These are phyloP conservation scores for Geotrichum carabidarum DNA, from an alignment of 1,139 yeast genomes.

Conservation along the genomic window DNA sequence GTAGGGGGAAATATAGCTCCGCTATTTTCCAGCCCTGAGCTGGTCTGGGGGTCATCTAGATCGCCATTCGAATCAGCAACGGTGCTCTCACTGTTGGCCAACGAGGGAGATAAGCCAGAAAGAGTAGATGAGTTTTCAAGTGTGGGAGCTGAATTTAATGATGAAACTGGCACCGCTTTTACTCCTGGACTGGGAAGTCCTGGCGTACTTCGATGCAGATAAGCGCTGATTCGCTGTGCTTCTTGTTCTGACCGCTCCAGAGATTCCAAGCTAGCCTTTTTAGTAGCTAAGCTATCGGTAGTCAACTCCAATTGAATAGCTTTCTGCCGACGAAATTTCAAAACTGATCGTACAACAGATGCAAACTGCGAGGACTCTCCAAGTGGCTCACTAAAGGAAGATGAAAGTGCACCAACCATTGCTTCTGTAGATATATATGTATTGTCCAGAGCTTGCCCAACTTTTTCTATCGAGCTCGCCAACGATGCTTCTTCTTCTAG, in stretches of 20 bases:
- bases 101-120: neutral
- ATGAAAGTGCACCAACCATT: constrained; percentile 62
- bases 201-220: constrained; percentile 27
- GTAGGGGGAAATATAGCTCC: constrained; percentile 28
- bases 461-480: constrained; percentile 56
- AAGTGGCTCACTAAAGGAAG: constrained; percentile 75
- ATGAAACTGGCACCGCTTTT: neutral
- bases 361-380: constrained; percentile 79
- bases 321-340: constrained; percentile 66
- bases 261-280: constrained; percentile 35
- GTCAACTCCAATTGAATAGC: constrained; percentile 60
- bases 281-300: constrained; percentile 48
- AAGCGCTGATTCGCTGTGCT: constrained; percentile 40
- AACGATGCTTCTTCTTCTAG: constrained; percentile 51
- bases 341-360: constrained; percentile 59
- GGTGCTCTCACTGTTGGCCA: neutral
- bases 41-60: neutral
- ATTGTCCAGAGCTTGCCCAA: constrained; percentile 78
- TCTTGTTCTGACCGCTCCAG: constrained; percentile 42
- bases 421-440: constrained; percentile 62
- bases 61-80: constrained; percentile 11
- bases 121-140: neutral
- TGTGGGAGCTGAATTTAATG: neutral
- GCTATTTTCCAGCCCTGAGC: neutral
- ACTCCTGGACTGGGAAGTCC: neutral